Evolutionary conservation across 495 filamentous ascomycete genomes (phyloP).

Genomic region (Penicillium turbatum): DNA sequence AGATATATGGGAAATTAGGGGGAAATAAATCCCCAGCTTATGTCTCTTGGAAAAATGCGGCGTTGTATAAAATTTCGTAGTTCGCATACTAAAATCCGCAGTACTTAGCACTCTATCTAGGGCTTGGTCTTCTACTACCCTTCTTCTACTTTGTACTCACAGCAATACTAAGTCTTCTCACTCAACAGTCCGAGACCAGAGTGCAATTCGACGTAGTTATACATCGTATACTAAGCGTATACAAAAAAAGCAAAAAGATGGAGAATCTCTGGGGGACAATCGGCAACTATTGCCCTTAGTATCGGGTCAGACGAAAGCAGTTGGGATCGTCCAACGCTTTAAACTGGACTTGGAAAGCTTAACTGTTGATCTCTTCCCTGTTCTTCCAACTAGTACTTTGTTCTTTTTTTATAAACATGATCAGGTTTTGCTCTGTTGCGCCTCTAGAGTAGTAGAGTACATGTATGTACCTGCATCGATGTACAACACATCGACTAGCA

Average conservation of each 20-base stretch:
- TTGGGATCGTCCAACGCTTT: slow-evolving; percentile 2
- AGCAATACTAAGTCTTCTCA: too few relatives aligned
- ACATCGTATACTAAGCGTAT: not conserved
- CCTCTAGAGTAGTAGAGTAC: not conserved
- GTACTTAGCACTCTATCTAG: too few relatives aligned
- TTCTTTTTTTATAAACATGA: not conserved
- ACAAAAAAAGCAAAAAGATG: not conserved
- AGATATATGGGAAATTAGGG: too few relatives aligned
- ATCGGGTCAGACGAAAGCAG: not conserved
- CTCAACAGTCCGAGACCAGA: too few relatives aligned
- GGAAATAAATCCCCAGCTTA: too few relatives aligned
- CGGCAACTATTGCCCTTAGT: not conserved
- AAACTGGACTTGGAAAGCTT: slow-evolving; percentile 6
- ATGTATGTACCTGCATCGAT: not conserved
- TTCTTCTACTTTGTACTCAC: too few relatives aligned
- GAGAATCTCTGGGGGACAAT: not conserved
- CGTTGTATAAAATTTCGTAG: too few relatives aligned
- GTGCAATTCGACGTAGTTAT: not conserved
- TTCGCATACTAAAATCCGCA: too few relatives aligned
- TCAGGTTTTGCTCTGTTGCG: too few relatives aligned
- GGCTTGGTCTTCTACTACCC: too few relatives aligned
- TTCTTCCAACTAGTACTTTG: not conserved
- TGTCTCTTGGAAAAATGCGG: too few relatives aligned
- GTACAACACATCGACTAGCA: too few relatives aligned
- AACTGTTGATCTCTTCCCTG: slow-evolving; percentile 1